Percentiles rank a stretch among this genome's conserved stretches.
phyloP scores from a whole-genome alignment of 306 rosid genomes.

The Cucumis hystrix region DNA sequence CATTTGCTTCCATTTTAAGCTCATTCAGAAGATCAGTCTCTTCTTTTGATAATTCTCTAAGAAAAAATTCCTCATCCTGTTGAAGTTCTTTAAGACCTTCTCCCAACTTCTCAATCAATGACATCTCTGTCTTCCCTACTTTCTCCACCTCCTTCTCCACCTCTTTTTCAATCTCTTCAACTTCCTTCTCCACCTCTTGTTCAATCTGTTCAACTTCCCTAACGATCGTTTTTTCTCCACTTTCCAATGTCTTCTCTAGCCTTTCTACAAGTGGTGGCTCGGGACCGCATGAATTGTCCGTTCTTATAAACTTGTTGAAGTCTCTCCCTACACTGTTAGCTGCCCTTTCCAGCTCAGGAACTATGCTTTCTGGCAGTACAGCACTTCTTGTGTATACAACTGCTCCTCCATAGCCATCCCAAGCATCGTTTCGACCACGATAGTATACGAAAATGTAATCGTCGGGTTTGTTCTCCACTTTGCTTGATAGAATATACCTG shows the following conservation, averaged over 20 bases:
- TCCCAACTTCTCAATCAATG: slow-evolving; percentile 45
- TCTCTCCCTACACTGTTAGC: slow-evolving; percentile 74
- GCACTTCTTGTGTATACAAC: slow-evolving; percentile 77
- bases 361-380: slow-evolving; percentile 57
- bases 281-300: slow-evolving; percentile 85
- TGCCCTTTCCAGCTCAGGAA: slow-evolving; percentile 66
- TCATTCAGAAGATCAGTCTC: slow-evolving; percentile 52
- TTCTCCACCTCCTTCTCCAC: slow-evolving; percentile 29
- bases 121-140: slow-evolving; percentile 49
- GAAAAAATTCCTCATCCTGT: slow-evolving; percentile 66
- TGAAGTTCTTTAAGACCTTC: slow-evolving; percentile 62
- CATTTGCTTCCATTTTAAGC: slow-evolving; percentile 70
- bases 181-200: slow-evolving; percentile 40
- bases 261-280: slow-evolving; percentile 88
- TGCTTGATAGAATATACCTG: slow-evolving; percentile 73
- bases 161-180: slow-evolving; percentile 42
- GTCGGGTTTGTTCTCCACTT: slow-evolving; percentile 58
- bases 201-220: slow-evolving; percentile 74
- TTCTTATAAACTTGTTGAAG: slow-evolving; percentile 51
- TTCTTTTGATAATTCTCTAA: slow-evolving; percentile 46
- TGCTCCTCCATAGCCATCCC: slow-evolving; percentile 98
- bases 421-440: slow-evolving; percentile 88
- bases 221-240: slow-evolving; percentile 61
- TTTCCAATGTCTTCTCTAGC: slow-evolving; percentile 72
- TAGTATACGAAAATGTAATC: slow-evolving; percentile 84